Evolutionary conservation across 176 grass and related monocot genomes (phyloP), one percentile per base, ranked within the genome.

Genomic region (Typha latifolia): DNA sequence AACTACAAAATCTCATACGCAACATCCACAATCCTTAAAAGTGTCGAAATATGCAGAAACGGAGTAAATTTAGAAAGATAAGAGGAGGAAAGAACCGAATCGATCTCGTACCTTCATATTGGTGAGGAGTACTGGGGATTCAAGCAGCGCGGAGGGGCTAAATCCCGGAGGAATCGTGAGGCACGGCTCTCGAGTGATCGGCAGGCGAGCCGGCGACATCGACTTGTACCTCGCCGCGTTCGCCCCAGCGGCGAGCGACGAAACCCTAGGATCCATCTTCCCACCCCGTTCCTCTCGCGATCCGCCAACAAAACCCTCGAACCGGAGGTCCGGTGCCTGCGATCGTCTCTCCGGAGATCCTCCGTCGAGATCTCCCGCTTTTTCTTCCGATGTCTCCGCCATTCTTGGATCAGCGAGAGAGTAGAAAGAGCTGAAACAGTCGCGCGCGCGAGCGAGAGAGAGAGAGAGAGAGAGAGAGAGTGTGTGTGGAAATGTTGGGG

Each of bases 71-170:
- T 59, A 19, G 53, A 16, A 59, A 9, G 7, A 59, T 9, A 59
- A 59, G 53, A 59, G 16, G 20, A 59, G 18, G 53, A 59, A 14
- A 59, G 53, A 59, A 19, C 53, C 14, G 15, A 21, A 22, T 22
- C 53, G 53, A 59, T 59, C 53, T 59, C 53, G 53, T 56, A 84
- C 94, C 86, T 90, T 99, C 79, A 93, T 84, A 65, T 99, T 90
- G 53, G 81, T 90, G 69, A 93, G 89, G 47, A 99, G 81, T 69
- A 99, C 89, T n/a, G 89, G 89, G 18, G 94, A 90, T 70, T 93
- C 94, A 34, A 99, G 89, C 43, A 93, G 82, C 0, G 86, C 73
- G 6, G 86, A 89, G 52, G 94, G 94, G 75, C 85, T 92, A 70
- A 93, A 90, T 1, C 94, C 94, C 12, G 85, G 73, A 12, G 86